Conservation (phyloP, 1,284 basidiomycete species). For the Filobasidium uniguttulatum region DNA sequence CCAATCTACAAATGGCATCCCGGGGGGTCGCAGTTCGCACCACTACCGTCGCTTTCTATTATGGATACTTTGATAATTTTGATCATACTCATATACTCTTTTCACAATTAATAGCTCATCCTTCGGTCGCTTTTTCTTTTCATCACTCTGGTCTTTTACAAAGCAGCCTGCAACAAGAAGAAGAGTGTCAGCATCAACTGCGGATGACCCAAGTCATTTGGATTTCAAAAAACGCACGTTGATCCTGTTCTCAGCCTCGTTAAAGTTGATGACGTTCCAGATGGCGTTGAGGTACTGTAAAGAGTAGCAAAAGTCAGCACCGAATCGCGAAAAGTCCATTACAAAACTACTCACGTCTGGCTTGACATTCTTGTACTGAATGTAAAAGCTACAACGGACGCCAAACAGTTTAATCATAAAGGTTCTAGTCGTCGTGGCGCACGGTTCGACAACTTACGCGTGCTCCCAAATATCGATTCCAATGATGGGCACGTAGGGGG, state of each 20-base stretch:
- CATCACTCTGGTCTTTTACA: neutral
- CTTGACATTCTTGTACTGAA: conserved; percentile 84
- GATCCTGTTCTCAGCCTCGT: conserved; percentile 68
- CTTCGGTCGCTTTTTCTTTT: too few relatives aligned
- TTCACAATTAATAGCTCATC: too few relatives aligned
- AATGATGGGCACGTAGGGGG: conserved; percentile 67
- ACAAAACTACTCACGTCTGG: conserved; percentile 51
- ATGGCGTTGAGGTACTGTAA: conserved; percentile 70
- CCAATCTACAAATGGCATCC: too few relatives aligned
- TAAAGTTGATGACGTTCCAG: conserved; percentile 86
- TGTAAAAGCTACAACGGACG: conserved; percentile 44
- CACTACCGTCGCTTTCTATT: too few relatives aligned
- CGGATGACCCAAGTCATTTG: neutral
- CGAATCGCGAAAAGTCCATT: neutral
- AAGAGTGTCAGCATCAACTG: neutral
- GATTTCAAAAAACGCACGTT: conserved; percentile 29
- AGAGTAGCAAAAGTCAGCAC: neutral
- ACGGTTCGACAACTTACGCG: conserved; percentile 20
- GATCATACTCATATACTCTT: too few relatives aligned
- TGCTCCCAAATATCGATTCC: conserved; percentile 86
- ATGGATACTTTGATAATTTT: too few relatives aligned
- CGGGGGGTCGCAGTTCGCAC: too few relatives aligned
- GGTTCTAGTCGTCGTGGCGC: neutral
- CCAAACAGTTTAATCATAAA: too few relatives aligned
- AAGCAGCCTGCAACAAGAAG: neutral